Conservation (phyloP, 176 grass and related monocot genomes). For the Carex myosuroides region DNA sequence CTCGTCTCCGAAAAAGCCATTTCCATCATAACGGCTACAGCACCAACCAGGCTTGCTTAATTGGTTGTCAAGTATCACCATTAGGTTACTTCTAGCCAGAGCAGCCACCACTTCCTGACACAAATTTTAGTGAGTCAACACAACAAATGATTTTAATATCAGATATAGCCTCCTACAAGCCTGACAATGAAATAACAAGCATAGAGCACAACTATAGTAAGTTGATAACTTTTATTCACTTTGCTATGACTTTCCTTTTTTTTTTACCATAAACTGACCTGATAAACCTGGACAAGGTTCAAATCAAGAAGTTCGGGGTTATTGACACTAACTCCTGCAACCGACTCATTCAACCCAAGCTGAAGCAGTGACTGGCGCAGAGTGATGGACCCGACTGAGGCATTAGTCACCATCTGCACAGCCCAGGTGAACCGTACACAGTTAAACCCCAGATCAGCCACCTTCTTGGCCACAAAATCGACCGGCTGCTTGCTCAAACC, state of each 20-base stretch:
- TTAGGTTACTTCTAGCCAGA: conserved; percentile 61
- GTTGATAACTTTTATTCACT: too few species aligned
- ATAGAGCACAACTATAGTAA: neutral
- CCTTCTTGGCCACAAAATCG: conserved; percentile 42
- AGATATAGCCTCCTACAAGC: neutral
- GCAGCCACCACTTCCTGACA: conserved; percentile 63
- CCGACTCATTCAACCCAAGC: conserved; percentile 55
- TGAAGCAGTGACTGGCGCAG: conserved; percentile 57
- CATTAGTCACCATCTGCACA: conserved; percentile 70
- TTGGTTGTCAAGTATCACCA: conserved; percentile 99
- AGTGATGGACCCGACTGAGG: conserved; percentile 51
- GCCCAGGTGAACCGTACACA: conserved; percentile 89
- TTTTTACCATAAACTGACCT: conserved; percentile 17
- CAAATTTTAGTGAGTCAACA: neutral
- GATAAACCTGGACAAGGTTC: conserved; percentile 61
- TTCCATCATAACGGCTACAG: conserved; percentile 57
- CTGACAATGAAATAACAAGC: neutral
- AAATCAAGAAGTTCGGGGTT: conserved; percentile 70
- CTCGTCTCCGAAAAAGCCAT: conserved; percentile 84
- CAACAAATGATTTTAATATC: neutral
- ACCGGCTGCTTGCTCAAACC: conserved; percentile 62
- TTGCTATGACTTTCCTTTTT: too few species aligned
- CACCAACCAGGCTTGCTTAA: conserved; percentile 83
- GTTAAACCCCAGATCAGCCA: conserved; percentile 68
- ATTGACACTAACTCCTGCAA: conserved; percentile 61